Base-by-base conservation (phyloP, 306 rosid species). In the Chamaecrista fasciculata region DNA sequence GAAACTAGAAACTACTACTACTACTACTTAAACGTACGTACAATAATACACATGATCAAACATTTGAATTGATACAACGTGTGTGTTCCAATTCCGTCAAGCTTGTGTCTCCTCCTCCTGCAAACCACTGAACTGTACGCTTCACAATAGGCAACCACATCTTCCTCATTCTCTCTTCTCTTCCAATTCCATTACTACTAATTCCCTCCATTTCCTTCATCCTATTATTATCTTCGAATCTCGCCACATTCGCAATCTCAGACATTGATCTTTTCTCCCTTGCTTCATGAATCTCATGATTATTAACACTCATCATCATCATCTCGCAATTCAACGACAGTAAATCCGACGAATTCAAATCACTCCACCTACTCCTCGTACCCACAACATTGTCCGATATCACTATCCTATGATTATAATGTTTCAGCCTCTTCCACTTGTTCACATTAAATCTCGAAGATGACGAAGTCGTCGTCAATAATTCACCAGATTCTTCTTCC, bases 341-440 rank as follows among this genome's bases (percentile, higher is more conserved):
- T 76, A 91, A 33, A 68, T 94, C 96, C 1, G 96, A 85, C 42
- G 99, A 88, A 25, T 86, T 85, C 18, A 91, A 78, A 74, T 86
- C 88, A 68, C 99, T 94, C 97, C 99, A 94, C 71, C 99, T 78
- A 58, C 81, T 91, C 72, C 86, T 85, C n/a, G 75, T 79, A n/a
- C n/a, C n/a, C 6, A 82, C 81, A 58, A 82, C 83, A 61, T 0
- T 33, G 6, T 82, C 89, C 1, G 94, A 79, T n/a, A 80, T 76
- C 3, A 90, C 62, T 19, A 93, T 90, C 62, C 33, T 93, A 76
- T 90, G 97, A 12, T 88, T n/a, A n/a, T n/a, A n/a, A n/a, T n/a
- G n/a, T n/a, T n/a, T n/a, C n/a, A n/a, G n/a, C n/a, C n/a, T n/a
- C n/a, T n/a, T n/a, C n/a, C n/a, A n/a, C n/a, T n/a, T n/a, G n/a